These are phyloP conservation scores for Nitzschia inconspicua DNA, from an alignment of 108 stramenopile genomes.

Conservation along the genomic window DNA sequence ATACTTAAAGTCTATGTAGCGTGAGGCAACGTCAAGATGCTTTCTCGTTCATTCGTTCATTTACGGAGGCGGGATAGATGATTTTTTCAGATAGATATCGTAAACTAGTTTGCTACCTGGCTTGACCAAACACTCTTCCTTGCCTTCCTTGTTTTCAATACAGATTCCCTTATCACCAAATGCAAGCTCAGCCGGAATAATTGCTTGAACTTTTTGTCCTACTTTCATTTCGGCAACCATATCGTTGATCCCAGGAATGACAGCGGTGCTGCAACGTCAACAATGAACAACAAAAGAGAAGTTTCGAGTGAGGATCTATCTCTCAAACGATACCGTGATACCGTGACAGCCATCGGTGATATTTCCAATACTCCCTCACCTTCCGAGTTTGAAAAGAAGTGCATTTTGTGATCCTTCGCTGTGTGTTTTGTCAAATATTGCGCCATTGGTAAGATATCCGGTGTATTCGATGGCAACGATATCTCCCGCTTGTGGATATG, in stretches of 20 bases:
- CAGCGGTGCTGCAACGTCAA: conserved; percentile 39
- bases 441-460: conserved; percentile 74
- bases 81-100: conserved; percentile 74
- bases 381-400: conserved; percentile 74
- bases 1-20: no score
- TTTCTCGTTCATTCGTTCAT: no score
- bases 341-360: not conserved
- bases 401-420: conserved; percentile 72
- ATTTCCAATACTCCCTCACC: not conserved
- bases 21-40: not conserved
- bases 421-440: conserved; percentile 88
- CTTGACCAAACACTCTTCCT: conserved; percentile 84
- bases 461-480: conserved; percentile 87
- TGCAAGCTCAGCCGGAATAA: conserved; percentile 75
- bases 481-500: conserved; percentile 58
- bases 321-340: not conserved
- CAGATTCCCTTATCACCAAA: conserved; percentile 85
- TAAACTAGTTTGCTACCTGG: conserved; percentile 84
- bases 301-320: not conserved
- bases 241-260: conserved; percentile 76
- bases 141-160: no score
- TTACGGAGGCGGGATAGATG: conserved; percentile 84
- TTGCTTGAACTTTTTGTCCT: conserved; percentile 84
- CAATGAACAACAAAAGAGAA: not conserved
- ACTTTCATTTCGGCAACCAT: conserved; percentile 75